Percentiles rank a stretch among this genome's conserved stretches.
These are phyloP conservation scores for Epichloe brachyelytri DNA, from an alignment of 2,329 filamentous ascomycete genomes.

Conservation along the genomic window DNA sequence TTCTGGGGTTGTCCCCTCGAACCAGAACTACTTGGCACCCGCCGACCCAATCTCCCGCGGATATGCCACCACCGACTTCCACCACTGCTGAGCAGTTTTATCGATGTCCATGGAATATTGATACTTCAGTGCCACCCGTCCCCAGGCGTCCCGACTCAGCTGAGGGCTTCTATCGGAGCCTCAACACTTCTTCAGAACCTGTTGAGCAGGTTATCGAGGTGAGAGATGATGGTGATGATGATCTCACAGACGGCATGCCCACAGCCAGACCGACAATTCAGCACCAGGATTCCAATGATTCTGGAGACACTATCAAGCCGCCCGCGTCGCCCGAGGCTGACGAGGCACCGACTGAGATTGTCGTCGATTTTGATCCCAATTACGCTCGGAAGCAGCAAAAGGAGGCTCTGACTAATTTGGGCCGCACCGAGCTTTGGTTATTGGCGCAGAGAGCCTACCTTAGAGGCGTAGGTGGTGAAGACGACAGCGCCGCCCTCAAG, in stretches of 20 bases:
- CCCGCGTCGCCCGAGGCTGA: conserved; percentile 27
- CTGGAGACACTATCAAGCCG: conserved; percentile 19
- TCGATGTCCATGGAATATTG: conserved; percentile 59
- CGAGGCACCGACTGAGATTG: conserved; percentile 50
- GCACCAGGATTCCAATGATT: conserved; percentile 18
- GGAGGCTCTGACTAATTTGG: conserved; percentile 58
- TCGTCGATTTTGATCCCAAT: conserved; percentile 58
- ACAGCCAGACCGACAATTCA: conserved; percentile 44
- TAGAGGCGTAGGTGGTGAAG: conserved; percentile 44
- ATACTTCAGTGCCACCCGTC: conserved; percentile 23
- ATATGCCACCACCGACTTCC: conserved; percentile 57
- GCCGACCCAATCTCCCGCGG: conserved; percentile 38
- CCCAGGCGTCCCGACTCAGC: conserved; percentile 23
- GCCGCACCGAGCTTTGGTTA: conserved; percentile 80
- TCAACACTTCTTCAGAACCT: conserved; percentile 29
- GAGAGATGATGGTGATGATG: conserved; percentile 22
- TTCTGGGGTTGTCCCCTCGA: conserved; percentile 66
- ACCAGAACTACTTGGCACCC: conserved; percentile 74
- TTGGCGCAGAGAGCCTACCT: conserved; percentile 69
- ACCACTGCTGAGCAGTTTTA: conserved; percentile 91
- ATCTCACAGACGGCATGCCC: conserved; percentile 47
- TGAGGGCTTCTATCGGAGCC: conserved; percentile 26
- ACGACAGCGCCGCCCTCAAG: conserved; percentile 23
- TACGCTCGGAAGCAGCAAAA: conserved; percentile 64
- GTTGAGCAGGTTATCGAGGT: conserved; percentile 58